phyloP scores from a whole-genome alignment of 345 rosid species.

The Viola odorata region DNA sequence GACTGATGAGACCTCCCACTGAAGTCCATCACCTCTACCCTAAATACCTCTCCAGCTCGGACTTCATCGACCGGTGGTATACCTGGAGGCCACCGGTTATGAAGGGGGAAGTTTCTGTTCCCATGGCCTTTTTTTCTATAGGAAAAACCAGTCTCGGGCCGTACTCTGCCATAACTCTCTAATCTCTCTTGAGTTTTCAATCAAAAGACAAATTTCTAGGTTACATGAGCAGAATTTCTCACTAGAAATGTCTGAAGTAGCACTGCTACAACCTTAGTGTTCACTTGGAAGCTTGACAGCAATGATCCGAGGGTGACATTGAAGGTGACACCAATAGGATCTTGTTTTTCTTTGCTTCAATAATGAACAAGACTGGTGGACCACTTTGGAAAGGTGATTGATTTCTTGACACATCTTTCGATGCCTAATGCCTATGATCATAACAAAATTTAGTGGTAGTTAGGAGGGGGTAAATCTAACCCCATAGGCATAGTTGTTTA shows the following conservation, averaged over 20 bases:
- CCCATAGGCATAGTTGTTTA: too few relatives aligned
- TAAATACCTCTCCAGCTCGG: conserved; percentile 42
- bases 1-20: conserved; percentile 55
- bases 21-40: conserved; percentile 63
- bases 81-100: conserved; percentile 79
- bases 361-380: conserved; percentile 17
- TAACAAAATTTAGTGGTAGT: too few relatives aligned
- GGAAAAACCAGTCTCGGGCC: conserved; percentile 51
- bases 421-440: too few relatives aligned
- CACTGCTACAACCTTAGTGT: conserved; percentile 4
- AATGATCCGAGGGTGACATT: conserved; percentile 1
- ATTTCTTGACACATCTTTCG: conserved; percentile 4
- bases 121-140: conserved; percentile 70
- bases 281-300: conserved; percentile 12
- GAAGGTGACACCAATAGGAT: not conserved
- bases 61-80: conserved; percentile 51
- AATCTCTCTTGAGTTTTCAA: not conserved
- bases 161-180: conserved; percentile 46
- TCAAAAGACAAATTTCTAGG: conserved; percentile 15
- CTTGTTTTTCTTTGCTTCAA: not conserved
- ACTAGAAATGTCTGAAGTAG: not conserved
- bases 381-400: conserved; percentile 16
- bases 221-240: not conserved
- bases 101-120: conserved; percentile 56
- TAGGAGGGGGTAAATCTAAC: too few relatives aligned